Evolutionary conservation across 768 basidiomycete species (phyloP).

Genomic region (Lentinus tigrinus): DNA sequence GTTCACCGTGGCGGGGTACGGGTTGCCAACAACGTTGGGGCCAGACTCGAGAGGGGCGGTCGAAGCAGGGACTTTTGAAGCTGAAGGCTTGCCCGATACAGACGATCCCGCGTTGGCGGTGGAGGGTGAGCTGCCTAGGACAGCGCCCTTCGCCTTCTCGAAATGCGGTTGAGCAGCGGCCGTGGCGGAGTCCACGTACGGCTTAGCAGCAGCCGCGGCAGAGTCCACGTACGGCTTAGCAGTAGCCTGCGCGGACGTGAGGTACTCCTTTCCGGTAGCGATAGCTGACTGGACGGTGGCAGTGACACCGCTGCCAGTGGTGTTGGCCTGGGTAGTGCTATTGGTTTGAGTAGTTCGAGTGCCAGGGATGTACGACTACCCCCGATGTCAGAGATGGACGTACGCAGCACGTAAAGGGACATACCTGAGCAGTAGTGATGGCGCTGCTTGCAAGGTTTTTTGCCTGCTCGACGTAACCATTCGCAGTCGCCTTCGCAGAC

Average conservation of each 20-base stretch:
- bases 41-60: slow-evolving; percentile 43
- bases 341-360: neutral
- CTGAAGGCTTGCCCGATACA: slow-evolving; percentile 14
- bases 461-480: slow-evolving; percentile 54
- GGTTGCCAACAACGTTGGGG: slow-evolving; percentile 32
- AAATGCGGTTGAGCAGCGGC: slow-evolving; percentile 20
- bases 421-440: slow-evolving; percentile 46
- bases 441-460: slow-evolving; percentile 46
- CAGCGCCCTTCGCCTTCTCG: slow-evolving; percentile 15
- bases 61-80: slow-evolving; percentile 32
- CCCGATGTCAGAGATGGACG: neutral
- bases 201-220: slow-evolving; percentile 29
- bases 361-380: slow-evolving; percentile 15
- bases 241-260: slow-evolving; percentile 27
- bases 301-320: slow-evolving; percentile 28
- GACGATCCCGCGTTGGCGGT: neutral
- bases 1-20: slow-evolving; percentile 22
- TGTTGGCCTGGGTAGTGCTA: slow-evolving; percentile 27
- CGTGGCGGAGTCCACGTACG: slow-evolving; percentile 30
- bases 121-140: neutral
- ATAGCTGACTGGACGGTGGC: slow-evolving; percentile 33
- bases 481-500: slow-evolving; percentile 42
- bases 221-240: slow-evolving; percentile 33
- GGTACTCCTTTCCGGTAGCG: slow-evolving; percentile 34
- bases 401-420: neutral